These are phyloP conservation scores for Corynascus novoguineensis DNA, from an alignment of 495 filamentous ascomycete genomes.

Conservation along the genomic window DNA sequence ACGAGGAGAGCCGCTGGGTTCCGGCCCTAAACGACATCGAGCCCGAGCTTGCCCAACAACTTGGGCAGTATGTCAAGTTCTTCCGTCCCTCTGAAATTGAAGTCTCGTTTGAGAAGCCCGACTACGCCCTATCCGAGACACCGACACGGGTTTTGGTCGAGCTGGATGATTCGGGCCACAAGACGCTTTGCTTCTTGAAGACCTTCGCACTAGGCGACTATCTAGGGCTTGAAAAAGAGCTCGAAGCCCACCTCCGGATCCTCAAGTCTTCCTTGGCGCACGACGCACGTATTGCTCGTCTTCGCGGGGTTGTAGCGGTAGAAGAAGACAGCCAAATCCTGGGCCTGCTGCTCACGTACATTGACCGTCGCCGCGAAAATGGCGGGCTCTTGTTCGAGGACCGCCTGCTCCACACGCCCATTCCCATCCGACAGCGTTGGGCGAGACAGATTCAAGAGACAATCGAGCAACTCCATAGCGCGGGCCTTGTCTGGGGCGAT, in stretches of 20 bases:
- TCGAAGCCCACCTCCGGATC: constrained; percentile 11
- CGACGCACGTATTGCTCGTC: constrained; percentile 3
- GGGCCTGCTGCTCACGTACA: constrained; percentile 10
- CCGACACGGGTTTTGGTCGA: constrained; percentile 17
- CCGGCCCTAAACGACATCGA: constrained; percentile 2
- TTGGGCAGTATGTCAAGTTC: constrained; percentile 10
- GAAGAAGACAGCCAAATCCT: background rate
- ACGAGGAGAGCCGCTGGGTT: constrained; percentile 4
- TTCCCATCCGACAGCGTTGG: constrained; percentile 17
- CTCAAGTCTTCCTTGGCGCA: background rate
- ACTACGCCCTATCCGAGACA: constrained; percentile 6
- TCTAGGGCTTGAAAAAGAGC: background rate
- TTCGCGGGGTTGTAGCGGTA: background rate
- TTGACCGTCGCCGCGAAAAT: constrained; percentile 7
- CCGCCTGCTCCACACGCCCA: background rate
- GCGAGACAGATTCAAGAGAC: constrained; percentile 19
- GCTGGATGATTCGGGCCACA: constrained; percentile 10
- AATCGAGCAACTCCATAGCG: constrained; percentile 28
- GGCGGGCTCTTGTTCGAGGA: constrained; percentile 4
- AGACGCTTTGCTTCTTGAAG: constrained; percentile 18
- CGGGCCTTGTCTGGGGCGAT: constrained; percentile 44
- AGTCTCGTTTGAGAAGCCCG: constrained; percentile 12
- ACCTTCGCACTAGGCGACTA: background rate
- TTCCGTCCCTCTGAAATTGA: constrained; percentile 11
- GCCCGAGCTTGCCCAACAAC: constrained; percentile 9